Evolutionary conservation across 257 asterid genomes (phyloP).

Genomic region (Solanum tarapatanum): DNA sequence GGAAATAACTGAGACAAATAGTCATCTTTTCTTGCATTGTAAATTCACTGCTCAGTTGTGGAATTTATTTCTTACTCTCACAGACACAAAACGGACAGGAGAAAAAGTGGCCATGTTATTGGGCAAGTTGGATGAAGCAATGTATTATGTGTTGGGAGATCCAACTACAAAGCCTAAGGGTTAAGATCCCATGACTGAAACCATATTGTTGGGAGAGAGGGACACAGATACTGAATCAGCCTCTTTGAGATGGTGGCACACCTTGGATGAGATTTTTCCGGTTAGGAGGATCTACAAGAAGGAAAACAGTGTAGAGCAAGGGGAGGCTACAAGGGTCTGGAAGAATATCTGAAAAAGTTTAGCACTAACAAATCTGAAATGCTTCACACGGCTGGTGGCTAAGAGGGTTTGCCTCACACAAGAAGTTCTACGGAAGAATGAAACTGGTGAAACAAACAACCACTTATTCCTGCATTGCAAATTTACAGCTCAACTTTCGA

Average conservation of each 20-base stretch:
- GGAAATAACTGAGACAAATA: neutral
- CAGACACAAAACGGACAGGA: conserved; percentile 32
- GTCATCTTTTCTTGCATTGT: neutral
- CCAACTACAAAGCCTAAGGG: conserved; percentile 85
- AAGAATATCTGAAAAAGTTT: neutral
- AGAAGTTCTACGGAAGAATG: neutral
- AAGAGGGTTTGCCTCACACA: neutral
- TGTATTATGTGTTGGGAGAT: conserved; percentile 93
- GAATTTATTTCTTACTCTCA: neutral
- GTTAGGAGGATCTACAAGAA: neutral
- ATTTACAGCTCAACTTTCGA: neutral
- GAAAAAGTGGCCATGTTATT: conserved; percentile 84
- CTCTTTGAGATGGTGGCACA: neutral
- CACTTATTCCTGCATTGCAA: neutral
- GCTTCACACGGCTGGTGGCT: neutral
- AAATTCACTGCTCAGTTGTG: neutral
- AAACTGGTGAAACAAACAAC: neutral
- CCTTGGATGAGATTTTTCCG: neutral
- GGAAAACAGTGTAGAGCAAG: neutral
- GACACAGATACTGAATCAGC: conserved; percentile 16
- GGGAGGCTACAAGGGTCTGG: neutral
- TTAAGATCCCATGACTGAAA: conserved; percentile 90
- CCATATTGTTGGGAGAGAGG: conserved; percentile 93
- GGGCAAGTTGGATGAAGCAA: conserved; percentile 97
- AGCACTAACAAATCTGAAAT: neutral